Percentiles rank a stretch among this genome's conserved stretches.
phyloP scores from a whole-genome alignment of 805 yeast species.

The Starmerella cellae region DNA sequence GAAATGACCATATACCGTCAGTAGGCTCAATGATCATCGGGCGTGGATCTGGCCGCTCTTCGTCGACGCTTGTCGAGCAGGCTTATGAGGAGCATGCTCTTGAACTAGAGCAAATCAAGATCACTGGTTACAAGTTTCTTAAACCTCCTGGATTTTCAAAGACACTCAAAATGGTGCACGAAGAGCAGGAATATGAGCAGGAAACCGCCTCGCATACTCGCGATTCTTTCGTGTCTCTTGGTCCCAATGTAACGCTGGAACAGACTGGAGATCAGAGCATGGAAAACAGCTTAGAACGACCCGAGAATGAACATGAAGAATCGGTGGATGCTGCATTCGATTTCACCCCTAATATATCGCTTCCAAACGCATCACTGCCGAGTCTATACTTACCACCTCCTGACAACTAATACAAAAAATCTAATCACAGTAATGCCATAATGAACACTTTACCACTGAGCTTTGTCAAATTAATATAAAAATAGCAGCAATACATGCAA shows the following conservation, averaged over 20 bases:
- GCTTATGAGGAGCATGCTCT: neutral
- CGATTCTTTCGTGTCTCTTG: neutral
- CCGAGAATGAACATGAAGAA: neutral
- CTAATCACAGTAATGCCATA: too few species aligned
- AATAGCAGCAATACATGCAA: neutral
- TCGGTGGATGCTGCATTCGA: neutral
- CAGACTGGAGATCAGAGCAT: neutral
- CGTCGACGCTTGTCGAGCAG: neutral
- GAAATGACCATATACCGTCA: neutral
- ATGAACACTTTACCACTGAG: too few species aligned
- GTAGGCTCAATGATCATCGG: neutral
- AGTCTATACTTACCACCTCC: constrained; percentile 10
- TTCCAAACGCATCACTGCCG: constrained; percentile 16
- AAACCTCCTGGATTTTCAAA: constrained; percentile 48
- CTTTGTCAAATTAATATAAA: too few species aligned
- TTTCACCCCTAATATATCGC: constrained; percentile 5
- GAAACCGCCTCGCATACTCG: neutral
- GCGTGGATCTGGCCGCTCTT: neutral
- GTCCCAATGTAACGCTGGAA: neutral
- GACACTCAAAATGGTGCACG: constrained; percentile 33
- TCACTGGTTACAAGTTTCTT: constrained; percentile 23
- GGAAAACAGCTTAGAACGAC: neutral
- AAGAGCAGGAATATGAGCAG: constrained; percentile 4
- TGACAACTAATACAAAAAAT: neutral
- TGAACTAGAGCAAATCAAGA: constrained; percentile 6